Base-by-base conservation (phyloP, 805 yeast species). In the Komagataella pastoris region DNA sequence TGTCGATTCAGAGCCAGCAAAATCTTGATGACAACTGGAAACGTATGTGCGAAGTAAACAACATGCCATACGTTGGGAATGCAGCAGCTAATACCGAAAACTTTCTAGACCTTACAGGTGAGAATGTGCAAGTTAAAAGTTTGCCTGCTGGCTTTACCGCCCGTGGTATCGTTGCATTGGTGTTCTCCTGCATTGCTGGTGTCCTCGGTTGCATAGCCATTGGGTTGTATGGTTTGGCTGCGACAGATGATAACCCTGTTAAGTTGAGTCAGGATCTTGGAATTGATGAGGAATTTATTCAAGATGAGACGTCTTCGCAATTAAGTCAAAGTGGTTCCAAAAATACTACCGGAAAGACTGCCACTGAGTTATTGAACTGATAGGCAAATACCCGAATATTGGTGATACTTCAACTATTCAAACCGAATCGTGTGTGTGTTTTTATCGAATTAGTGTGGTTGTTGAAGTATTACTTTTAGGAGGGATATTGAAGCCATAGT, bases 91-190 rank as follows among this genome's bases (percentile, higher is more conserved):
- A 88, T 71, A 57, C 77, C 47, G 72, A 63, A 3, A 72, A 85
- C 64, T 80, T 71, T 70, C 63, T 80, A 53, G 83, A 91, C 65
- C 74, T 93, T 58, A 66, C 74, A 8, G 95, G 95, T 55, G 80
- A 88, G 71, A 83, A 84, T 64, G 73, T 75, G 45, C 97, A 90
- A 71, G 71, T 57, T 40, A 71, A 72, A 56, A 59, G 69, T 46
- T 76, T 93, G 61, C 98, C 98, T 48, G 64, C 74, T 47, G 97
- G 97, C 17, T 93, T 93, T 79, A 91, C 98, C 50, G 87, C 95
- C 53, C 82, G 85, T 64, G 99, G 99, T 73, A 83, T 85, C 65
- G 95, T 91, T 51, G 98, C 98, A 10, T 72, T 93, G 67, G 91
- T 85, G 17, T 91, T 93, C 75, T 88, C 97, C 6, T 79, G 87